Evolutionary conservation across 192 early-diverging fungal species (phyloP), one percentile per base, ranked within the genome.

Genomic region (Chytriomyces hyalinus): DNA sequence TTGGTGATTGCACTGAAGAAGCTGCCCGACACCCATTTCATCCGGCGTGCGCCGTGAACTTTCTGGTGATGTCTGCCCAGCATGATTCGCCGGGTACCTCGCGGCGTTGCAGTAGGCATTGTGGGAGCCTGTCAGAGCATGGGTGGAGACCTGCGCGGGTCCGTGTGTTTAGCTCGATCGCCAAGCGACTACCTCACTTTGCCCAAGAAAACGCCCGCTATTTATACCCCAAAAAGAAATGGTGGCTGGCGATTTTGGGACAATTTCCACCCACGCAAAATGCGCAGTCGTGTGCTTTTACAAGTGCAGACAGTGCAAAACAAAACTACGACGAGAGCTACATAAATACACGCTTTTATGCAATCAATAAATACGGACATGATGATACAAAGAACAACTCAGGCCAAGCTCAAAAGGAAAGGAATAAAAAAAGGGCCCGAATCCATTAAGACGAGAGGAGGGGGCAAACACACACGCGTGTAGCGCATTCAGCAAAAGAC

Each of bases 1-100:
- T 73, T 73, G 71, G 60, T 62, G 7, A 73, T 73, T 73, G 71
- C 71, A 73, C 71, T 73, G 71, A 73, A 73, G 59, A 73, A 43
- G 57, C 71, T 73, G 71, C 71, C 71, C 22, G n/a, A 46, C n/a
- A 22, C 71, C 61, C 71, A 61, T 73, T 73, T 73, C 71, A 73
- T 45, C 44, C 71, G 60, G 45, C 63, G 15, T 24, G 13, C 67
- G 45, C 17, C 17, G 60, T 57, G 61, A 44, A 63, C 59, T 73
- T 73, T 62, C 71, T 73, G 71, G 71, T 73, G 61, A 73, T 22
- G n/a, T 46, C n/a, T 9, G 8, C 71, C 51, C 13, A 46, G 60
- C 60, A 62, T 62, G 59, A 62, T 73, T 62, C 71, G 60, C 71
- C 71, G 22, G 51, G 71, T 48, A 61, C 71, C 71, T 73, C 71